These are phyloP conservation scores for Tolypocladium ovalisporum DNA, from an alignment of 2,329 filamentous ascomycete genomes.

Conservation along the genomic window DNA sequence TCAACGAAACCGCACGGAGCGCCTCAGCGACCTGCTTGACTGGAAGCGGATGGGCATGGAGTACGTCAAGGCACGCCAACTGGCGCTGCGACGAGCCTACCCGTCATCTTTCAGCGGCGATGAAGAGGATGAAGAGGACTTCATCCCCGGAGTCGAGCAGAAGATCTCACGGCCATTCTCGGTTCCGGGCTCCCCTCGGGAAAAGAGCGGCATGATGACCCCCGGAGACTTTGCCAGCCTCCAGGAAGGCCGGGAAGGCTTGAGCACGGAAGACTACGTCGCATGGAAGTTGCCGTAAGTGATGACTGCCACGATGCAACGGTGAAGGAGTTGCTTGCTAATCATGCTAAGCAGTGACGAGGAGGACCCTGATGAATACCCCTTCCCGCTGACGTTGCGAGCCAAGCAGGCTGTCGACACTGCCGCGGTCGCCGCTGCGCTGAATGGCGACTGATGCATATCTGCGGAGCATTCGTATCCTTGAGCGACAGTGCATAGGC, in stretches of 20 bases:
- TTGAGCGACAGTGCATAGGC: not conserved
- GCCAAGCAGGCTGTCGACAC: slow-evolving; percentile 33
- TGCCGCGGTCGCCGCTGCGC: slow-evolving; percentile 5
- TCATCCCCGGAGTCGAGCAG: slow-evolving; percentile 83
- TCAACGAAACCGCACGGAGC: slow-evolving; percentile 92
- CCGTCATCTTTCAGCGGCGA: slow-evolving; percentile 73
- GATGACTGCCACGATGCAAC: not conserved
- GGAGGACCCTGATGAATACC: slow-evolving; percentile 72
- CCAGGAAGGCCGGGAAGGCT: slow-evolving; percentile 84
- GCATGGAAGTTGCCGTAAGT: slow-evolving; percentile 97
- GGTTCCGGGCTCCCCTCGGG: slow-evolving; percentile 83
- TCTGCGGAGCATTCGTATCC: not conserved
- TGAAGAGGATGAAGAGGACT: slow-evolving; percentile 75
- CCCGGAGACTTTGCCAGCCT: slow-evolving; percentile 95
- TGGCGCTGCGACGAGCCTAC: slow-evolving; percentile 86
- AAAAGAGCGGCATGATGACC: slow-evolving; percentile 95
- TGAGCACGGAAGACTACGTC: slow-evolving; percentile 95
- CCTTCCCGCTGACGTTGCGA: slow-evolving; percentile 47
- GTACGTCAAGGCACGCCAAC: slow-evolving; percentile 92
- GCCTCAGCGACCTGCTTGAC: slow-evolving; percentile 86
- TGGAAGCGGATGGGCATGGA: slow-evolving; percentile 99
- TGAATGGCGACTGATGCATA: slow-evolving; percentile 9
- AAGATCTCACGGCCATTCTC: slow-evolving; percentile 94
- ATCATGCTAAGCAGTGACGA: slow-evolving; percentile 53
- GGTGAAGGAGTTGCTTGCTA: not conserved